phyloP scores from a whole-genome alignment of 441 rosid genomes.

The Biscutella laevigata region DNA sequence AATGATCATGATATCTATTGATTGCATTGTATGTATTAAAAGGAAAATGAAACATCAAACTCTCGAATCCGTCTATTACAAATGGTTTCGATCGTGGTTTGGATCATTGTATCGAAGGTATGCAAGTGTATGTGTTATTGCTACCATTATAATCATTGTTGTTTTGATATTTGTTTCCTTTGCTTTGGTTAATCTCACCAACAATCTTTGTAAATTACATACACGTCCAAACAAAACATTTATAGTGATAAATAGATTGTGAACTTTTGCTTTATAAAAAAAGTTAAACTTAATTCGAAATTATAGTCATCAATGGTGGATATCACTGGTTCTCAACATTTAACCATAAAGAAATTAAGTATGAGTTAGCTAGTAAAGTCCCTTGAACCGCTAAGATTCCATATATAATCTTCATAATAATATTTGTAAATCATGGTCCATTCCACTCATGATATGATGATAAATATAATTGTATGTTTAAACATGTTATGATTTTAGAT shows the following conservation, averaged over 20 bases:
- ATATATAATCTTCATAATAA: not conserved
- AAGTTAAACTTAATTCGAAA: too few relatives aligned
- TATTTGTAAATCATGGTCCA: too few relatives aligned
- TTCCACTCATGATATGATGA: too few relatives aligned
- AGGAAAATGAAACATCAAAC: slow-evolving; percentile 2
- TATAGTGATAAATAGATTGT: not conserved
- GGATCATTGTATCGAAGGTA: slow-evolving; percentile 11
- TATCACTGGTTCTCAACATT: too few relatives aligned
- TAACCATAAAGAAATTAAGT: too few relatives aligned
- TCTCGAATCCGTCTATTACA: slow-evolving; percentile 19
- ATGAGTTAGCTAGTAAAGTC: slow-evolving; percentile 4
- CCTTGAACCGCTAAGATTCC: not conserved
- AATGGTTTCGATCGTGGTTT: slow-evolving; percentile 19
- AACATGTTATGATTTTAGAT: too few relatives aligned
- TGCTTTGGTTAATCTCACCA: slow-evolving; percentile 17
- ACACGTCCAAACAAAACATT: slow-evolving; percentile 16
- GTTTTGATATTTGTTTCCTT: not conserved
- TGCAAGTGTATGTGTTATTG: slow-evolving; percentile 17
- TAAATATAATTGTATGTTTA: too few relatives aligned
- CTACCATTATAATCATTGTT: slow-evolving; percentile 13
- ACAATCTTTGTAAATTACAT: slow-evolving; percentile 13
- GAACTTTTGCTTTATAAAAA: too few relatives aligned
- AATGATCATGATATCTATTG: not conserved
- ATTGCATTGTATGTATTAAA: slow-evolving; percentile 18
- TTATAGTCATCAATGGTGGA: too few relatives aligned